Evolutionary conservation across 1,284 basidiomycete genomes (phyloP).

Genomic region (Peniophora sp.): DNA sequence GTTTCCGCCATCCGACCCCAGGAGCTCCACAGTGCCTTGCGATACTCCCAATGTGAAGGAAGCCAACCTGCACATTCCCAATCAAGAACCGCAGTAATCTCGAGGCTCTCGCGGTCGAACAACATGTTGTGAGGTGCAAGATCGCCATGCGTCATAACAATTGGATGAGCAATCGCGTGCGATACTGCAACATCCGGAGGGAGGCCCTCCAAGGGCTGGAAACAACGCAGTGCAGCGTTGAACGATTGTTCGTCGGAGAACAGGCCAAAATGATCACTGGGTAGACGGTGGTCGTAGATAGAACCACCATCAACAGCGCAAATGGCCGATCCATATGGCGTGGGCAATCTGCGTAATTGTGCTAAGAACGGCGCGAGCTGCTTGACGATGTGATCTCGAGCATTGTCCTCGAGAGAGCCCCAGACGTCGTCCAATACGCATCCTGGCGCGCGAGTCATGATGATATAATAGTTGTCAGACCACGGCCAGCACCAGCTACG

Average conservation of each 20-base stretch:
- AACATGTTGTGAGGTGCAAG: slow-evolving; percentile 10
- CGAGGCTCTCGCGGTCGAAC: slow-evolving; percentile 1
- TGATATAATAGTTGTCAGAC: background rate
- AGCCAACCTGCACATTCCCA: slow-evolving; percentile 9
- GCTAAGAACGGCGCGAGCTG: slow-evolving; percentile 2
- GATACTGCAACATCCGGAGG: background rate
- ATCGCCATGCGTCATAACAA: slow-evolving; percentile 9
- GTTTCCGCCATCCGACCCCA: background rate
- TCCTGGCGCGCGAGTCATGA: slow-evolving; percentile 8
- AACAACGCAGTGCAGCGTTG: background rate
- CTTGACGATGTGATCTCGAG: background rate
- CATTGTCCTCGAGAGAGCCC: background rate
- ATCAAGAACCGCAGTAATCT: slow-evolving; percentile 6
- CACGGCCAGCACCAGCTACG: background rate
- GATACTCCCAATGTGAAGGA: slow-evolving; percentile 11
- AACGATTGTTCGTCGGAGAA: slow-evolving; percentile 1
- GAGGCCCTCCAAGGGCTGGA: background rate
- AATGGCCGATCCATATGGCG: background rate
- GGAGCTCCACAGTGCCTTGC: background rate
- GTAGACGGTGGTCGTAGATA: slow-evolving; percentile 1
- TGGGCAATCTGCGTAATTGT: slow-evolving; percentile 3
- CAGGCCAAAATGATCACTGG: background rate
- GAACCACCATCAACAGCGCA: background rate
- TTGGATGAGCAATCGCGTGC: background rate
- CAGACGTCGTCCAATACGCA: background rate